These are phyloP conservation scores for Pseudopyrenochaeta lycopersici DNA, from an alignment of 2,329 filamentous ascomycete genomes.

Conservation along the genomic window DNA sequence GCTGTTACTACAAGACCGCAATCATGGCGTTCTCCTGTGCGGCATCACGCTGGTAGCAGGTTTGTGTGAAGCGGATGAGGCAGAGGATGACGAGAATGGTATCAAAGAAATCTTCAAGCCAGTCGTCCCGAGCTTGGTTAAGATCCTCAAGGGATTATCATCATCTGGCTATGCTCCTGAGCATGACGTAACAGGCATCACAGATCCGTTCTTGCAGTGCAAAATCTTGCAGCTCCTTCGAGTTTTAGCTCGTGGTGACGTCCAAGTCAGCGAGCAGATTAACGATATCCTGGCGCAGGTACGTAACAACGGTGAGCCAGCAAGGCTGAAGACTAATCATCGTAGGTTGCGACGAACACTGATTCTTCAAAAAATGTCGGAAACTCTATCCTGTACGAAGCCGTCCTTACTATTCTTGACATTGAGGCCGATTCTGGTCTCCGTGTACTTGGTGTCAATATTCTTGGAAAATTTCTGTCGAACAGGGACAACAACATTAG, in stretches of 20 bases:
- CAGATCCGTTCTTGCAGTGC: slow-evolving; percentile 96
- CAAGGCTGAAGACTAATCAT: slow-evolving; percentile 20
- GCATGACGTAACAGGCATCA: slow-evolving; percentile 97
- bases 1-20: slow-evolving; percentile 85
- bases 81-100: slow-evolving; percentile 87
- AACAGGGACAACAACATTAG: slow-evolving; percentile 99
- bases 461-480: slow-evolving; percentile 96
- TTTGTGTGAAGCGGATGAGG: slow-evolving; percentile 93
- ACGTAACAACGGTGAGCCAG: neutral
- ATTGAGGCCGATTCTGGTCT: slow-evolving; percentile 97
- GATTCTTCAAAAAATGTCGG: slow-evolving; percentile 98
- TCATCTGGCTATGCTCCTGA: slow-evolving; percentile 97
- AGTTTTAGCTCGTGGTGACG: slow-evolving; percentile 85
- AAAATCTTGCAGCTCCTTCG: slow-evolving; percentile 90
- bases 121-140: slow-evolving; percentile 84
- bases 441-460: slow-evolving; percentile 94
- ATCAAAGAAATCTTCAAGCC: slow-evolving; percentile 91
- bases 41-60: slow-evolving; percentile 90
- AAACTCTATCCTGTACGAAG: slow-evolving; percentile 97
- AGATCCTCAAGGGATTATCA: slow-evolving; percentile 89
- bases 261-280: slow-evolving; percentile 91
- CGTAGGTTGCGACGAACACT: slow-evolving; percentile 88
- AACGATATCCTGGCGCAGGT: slow-evolving; percentile 94
- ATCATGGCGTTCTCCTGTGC: slow-evolving; percentile 93
- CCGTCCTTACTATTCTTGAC: slow-evolving; percentile 94